These are phyloP conservation scores for Canna indica DNA, from an alignment of 176 grass and related monocot species.

Conservation along the genomic window DNA sequence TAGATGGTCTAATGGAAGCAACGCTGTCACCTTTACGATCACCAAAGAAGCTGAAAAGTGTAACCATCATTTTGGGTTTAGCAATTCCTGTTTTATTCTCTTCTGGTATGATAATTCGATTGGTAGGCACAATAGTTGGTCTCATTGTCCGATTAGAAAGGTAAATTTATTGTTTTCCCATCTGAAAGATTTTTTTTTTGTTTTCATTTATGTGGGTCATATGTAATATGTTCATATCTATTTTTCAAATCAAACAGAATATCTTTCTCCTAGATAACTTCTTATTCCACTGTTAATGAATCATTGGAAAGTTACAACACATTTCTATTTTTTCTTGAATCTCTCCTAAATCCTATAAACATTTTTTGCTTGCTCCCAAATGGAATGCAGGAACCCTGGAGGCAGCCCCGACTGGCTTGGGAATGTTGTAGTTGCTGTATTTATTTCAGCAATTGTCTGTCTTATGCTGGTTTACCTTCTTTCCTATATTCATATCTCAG, in stretches of 20 bases:
- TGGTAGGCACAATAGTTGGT: constrained; percentile 64
- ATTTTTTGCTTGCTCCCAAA: neutral
- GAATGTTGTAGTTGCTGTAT: constrained; percentile 60
- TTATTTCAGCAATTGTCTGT: constrained; percentile 48
- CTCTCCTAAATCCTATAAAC: neutral
- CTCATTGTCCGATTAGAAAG: constrained; percentile 68
- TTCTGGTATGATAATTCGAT: constrained; percentile 52
- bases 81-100: constrained; percentile 53
- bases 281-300: neutral
- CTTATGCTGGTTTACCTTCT: constrained; percentile 84
- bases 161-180: constrained; percentile 31
- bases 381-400: constrained; percentile 65
- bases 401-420: constrained; percentile 70
- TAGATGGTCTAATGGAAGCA: constrained; percentile 97
- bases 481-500: constrained; percentile 90
- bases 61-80: constrained; percentile 72
- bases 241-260: neutral
- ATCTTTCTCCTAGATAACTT: neutral
- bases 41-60: constrained; percentile 81
- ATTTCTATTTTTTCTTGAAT: neutral
- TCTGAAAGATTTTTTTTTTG: constrained; percentile 1
- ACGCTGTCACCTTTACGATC: constrained; percentile 56
- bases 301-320: neutral
- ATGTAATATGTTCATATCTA: neutral
- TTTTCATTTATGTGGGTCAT: neutral